Conservation (phyloP, 2,329 filamentous ascomycete genomes). For the Achaetomium macrosporum region DNA sequence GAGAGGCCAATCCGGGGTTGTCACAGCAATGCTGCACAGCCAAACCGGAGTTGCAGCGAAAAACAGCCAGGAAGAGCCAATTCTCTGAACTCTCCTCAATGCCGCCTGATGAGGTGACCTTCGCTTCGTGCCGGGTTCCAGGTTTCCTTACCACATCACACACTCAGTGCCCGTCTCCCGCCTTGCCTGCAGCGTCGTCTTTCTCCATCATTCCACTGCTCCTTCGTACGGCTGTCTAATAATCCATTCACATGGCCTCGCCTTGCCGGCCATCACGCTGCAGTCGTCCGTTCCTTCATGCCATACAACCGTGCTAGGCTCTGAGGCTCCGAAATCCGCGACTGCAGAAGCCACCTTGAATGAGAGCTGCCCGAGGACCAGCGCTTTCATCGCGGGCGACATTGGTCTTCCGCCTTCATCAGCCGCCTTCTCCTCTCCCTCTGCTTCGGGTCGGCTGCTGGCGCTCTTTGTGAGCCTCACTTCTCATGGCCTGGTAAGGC, state of each 20-base stretch:
- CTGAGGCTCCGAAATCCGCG: not conserved
- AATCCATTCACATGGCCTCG: not conserved
- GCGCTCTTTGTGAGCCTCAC: slow-evolving; percentile 3
- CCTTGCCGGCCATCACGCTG: not conserved
- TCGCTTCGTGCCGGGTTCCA: no score
- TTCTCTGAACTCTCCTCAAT: not conserved
- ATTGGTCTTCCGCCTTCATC: not conserved
- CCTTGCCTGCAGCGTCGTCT: not conserved
- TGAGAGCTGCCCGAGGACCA: not conserved
- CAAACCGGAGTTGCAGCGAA: not conserved
- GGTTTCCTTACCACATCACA: not conserved
- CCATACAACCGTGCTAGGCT: not conserved
- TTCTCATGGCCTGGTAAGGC: not conserved
- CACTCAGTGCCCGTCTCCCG: not conserved
- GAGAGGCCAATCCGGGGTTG: not conserved
- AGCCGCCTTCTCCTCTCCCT: not conserved
- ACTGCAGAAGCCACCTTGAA: not conserved
- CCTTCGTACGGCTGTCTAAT: not conserved
- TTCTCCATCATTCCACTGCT: not conserved
- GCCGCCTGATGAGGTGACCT: no score
- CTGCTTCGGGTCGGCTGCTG: not conserved
- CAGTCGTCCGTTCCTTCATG: not conserved
- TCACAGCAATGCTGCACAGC: not conserved
- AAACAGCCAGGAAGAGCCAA: not conserved
- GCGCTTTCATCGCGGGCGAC: not conserved